Evolutionary conservation across 2,329 filamentous ascomycete genomes (phyloP), one percentile per base, ranked within the genome.

Genomic region (Celoporthe dispersa): DNA sequence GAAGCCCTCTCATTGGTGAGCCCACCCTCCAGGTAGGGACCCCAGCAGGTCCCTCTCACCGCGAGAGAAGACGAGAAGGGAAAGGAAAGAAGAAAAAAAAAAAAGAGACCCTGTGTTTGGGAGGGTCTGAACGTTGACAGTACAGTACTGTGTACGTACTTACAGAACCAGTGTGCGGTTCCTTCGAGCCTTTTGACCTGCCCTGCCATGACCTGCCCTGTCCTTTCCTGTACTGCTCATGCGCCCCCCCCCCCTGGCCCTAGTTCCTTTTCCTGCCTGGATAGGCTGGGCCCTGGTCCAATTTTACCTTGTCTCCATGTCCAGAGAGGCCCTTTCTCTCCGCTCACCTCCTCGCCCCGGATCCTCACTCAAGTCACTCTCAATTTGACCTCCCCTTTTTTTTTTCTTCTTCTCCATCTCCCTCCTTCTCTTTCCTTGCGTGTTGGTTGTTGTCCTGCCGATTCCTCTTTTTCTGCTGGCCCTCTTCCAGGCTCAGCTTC

Each of bases 341-440:
- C 41, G 57, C 31, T 53, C 57, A 37, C 66, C 59, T 68, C 57
- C 41, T 68, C 55, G 48, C 64, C 33, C 41, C 55, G 19, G 48
- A 64, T 48, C 62, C 62, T 64, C 62, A 64, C 60, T n/a, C 37
- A 28, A 41, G 60, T 14, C 37, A 51, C 41, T 51, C 41, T 64
- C 62, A 76, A 75, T 74, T 75, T 75, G 71, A 73, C 75, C 71
- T 72, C 73, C 76, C 73, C 74, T 75, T 73, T 73, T 75, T 74
- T 76, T 77, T 74, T 75, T 76, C 74, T 77, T 73, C 73, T 73
- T 74, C 73, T 76, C 67, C 75, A 74, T 76, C 77, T 78, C 78
- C 78, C 77, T 78, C 77, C 76, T 79, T 75, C 74, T 75, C 77
- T 79, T 79, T 79, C 77, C 78, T 77, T 76, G 79, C 75, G 78